A percentile compares a stretch with the other conserved stretches of the same genome.
phyloP scores from a whole-genome alignment of 2,329 filamentous ascomycete genomes.

The Alternaria burnsii region DNA sequence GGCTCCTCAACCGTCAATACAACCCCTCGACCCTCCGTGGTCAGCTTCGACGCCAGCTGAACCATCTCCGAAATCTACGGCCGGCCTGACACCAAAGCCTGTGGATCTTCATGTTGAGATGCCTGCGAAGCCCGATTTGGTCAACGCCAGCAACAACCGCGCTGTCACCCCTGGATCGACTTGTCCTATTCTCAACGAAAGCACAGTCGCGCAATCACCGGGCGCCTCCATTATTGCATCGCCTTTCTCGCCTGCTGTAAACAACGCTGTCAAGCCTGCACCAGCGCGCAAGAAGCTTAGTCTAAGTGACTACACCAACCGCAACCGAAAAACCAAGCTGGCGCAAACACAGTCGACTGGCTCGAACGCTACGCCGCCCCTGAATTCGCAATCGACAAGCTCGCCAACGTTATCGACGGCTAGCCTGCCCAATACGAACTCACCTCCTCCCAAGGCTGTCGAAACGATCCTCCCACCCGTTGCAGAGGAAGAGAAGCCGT shows the following conservation, averaged over 20 bases:
- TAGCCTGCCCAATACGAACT: slow-evolving; percentile 41
- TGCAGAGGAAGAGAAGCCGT: slow-evolving; percentile 35
- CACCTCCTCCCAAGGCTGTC: slow-evolving; percentile 37
- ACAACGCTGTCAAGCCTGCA: slow-evolving; percentile 52
- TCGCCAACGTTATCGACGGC: slow-evolving; percentile 45
- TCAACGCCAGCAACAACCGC: slow-evolving; percentile 26
- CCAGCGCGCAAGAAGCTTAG: slow-evolving; percentile 60
- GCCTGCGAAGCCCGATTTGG: slow-evolving; percentile 38
- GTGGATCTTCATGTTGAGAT: slow-evolving; percentile 41
- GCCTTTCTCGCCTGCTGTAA: slow-evolving; percentile 51
- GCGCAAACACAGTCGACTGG: slow-evolving; percentile 40
- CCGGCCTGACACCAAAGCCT: slow-evolving; percentile 23
- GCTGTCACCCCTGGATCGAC: slow-evolving; percentile 38
- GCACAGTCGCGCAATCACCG: slow-evolving; percentile 43
- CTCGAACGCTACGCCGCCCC: slow-evolving; percentile 33
- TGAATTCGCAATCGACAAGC: slow-evolving; percentile 37
- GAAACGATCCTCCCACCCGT: slow-evolving; percentile 40
- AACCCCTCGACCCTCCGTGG: slow-evolving; percentile 48
- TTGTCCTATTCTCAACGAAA: slow-evolving; percentile 28
- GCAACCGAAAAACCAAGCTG: slow-evolving; percentile 54
- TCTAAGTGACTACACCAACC: slow-evolving; percentile 60
- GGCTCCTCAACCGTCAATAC: slow-evolving; percentile 40
- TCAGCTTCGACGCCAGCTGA: slow-evolving; percentile 26
- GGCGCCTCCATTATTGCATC: slow-evolving; percentile 31
- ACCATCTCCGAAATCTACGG: slow-evolving; percentile 19